These are phyloP conservation scores for Colletotrichum spaethianum DNA, from an alignment of 2,329 filamentous ascomycete genomes.

Conservation along the genomic window DNA sequence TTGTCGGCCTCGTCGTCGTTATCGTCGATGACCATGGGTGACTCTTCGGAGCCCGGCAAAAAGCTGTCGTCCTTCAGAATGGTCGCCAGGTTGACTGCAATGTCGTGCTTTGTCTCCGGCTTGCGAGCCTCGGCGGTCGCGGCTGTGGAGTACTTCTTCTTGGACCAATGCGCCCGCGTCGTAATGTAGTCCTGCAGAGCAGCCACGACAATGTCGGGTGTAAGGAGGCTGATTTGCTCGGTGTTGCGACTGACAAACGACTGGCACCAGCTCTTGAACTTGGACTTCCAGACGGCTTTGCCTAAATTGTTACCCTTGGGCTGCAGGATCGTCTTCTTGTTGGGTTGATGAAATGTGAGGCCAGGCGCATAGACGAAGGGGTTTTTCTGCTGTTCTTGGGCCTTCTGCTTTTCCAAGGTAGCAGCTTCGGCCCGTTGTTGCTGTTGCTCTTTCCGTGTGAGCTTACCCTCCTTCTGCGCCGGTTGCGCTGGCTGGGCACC, in stretches of 20 bases:
- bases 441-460: conserved; percentile 21
- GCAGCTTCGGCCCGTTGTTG: conserved; percentile 15
- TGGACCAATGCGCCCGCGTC: conserved; percentile 27
- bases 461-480: neutral
- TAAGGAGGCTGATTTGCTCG: conserved; percentile 33
- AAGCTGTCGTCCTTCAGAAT: conserved; percentile 29
- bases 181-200: conserved; percentile 31
- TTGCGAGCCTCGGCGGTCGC: conserved; percentile 28
- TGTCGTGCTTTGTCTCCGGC: conserved; percentile 28
- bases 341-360: conserved; percentile 16
- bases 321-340: conserved; percentile 31
- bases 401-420: conserved; percentile 18
- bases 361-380: conserved; percentile 23
- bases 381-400: conserved; percentile 12
- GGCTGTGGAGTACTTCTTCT: conserved; percentile 23
- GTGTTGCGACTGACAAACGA: conserved; percentile 45
- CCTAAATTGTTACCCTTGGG: conserved; percentile 34
- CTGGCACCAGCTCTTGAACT: conserved; percentile 53
- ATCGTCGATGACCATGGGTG: conserved; percentile 32
- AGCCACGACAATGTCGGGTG: conserved; percentile 22
- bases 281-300: conserved; percentile 47
- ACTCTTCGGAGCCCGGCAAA: conserved; percentile 19
- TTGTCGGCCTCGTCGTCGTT: conserved; percentile 34
- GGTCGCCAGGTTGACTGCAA: conserved; percentile 22
- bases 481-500: neutral